Percentiles rank a stretch among this genome's conserved stretches.
These are phyloP conservation scores for Scheffersomyces stambukii DNA, from an alignment of 1,139 yeast species.

Conservation along the genomic window DNA sequence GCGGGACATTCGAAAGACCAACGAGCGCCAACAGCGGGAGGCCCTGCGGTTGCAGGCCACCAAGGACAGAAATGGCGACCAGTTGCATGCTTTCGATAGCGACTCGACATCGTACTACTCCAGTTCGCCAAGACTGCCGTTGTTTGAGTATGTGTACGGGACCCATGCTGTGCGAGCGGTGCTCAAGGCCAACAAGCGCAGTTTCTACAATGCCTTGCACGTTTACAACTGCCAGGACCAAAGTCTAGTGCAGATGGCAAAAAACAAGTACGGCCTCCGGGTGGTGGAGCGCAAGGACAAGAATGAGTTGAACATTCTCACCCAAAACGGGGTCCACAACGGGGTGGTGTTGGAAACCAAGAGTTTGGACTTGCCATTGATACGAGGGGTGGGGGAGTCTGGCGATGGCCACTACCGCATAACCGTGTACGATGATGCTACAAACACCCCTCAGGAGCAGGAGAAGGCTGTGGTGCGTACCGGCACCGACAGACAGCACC, in stretches of 20 bases:
- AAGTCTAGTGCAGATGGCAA: slow-evolving; percentile 43
- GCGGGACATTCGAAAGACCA: slow-evolving; percentile 16
- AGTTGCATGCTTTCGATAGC: not conserved
- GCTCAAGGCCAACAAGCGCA: slow-evolving; percentile 52
- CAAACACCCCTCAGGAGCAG: no score
- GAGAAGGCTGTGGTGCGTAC: slow-evolving; percentile 15
- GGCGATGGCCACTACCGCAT: slow-evolving; percentile 28
- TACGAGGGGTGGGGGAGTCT: slow-evolving; percentile 31
- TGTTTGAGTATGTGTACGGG: slow-evolving; percentile 71
- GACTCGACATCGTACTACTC: no score
- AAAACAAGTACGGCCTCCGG: slow-evolving; percentile 35
- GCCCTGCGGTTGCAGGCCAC: not conserved
- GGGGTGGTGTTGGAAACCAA: slow-evolving; percentile 72
- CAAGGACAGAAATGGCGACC: not conserved
- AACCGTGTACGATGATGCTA: no score
- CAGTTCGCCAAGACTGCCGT: no score
- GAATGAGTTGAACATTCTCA: slow-evolving; percentile 55
- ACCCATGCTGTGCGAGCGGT: slow-evolving; percentile 75
- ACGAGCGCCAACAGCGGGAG: slow-evolving; percentile 5
- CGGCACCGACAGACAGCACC: slow-evolving; percentile 28
- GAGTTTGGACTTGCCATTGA: slow-evolving; percentile 45
- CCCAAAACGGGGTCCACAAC: slow-evolving; percentile 76
- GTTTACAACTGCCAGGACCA: slow-evolving; percentile 39
- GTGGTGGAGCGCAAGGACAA: slow-evolving; percentile 43
- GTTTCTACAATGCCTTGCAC: slow-evolving; percentile 47